Base-by-base conservation (phyloP, 768 basidiomycete species). In the Coprinopsis cinerea region DNA sequence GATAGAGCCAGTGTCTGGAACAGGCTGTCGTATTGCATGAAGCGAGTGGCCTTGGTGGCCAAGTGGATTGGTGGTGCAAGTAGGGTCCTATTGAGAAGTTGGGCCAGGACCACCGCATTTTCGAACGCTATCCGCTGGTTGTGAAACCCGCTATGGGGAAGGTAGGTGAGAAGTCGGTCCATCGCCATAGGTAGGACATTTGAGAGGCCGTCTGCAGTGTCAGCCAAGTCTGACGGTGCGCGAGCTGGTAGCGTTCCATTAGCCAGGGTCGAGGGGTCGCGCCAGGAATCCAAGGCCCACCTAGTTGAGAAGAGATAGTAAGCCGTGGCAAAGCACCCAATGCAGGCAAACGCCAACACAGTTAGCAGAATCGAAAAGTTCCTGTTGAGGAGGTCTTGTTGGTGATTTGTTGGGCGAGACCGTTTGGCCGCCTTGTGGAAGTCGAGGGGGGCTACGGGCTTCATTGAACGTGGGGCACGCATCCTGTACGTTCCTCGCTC, bases 81-180 rank as follows among this genome's bases (percentile, higher is more conserved):
- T 26, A 92, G 72, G 10, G 88, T 92, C 52, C 88, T 83, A 66
- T 85, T 82, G 52, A 89, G 76, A 25, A 85, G 61, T 52, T 66
- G 70, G 1, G 88, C 74, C 44, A 92, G 75, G n/a, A 83, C 70
- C 17, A 91, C 74, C 2, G 87, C 90, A 58, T 92, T 92, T 67
- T 92, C 87, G 53, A 92, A 76, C 15, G 87, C 83, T 55, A 92
- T 89, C 27, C 88, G 82, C 66, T 92, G 88, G 63, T 89, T 92
- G 65, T 92, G 87, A 55, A 88, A 85, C 2, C 88, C 86, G 54
- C 85, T 88, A 61, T 92, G 88, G 11, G 89, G 88, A 17, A 92
- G 71, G 62, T 88, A 92, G 17, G 86, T 73, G 17, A 92, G 64
- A 62, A 76, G 92, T 46, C 61, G 68, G 53, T 72, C 71, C 11